These are phyloP conservation scores for Schoenoplectus triqueter DNA, from an alignment of 202 grass and related monocot species.

Conservation along the genomic window DNA sequence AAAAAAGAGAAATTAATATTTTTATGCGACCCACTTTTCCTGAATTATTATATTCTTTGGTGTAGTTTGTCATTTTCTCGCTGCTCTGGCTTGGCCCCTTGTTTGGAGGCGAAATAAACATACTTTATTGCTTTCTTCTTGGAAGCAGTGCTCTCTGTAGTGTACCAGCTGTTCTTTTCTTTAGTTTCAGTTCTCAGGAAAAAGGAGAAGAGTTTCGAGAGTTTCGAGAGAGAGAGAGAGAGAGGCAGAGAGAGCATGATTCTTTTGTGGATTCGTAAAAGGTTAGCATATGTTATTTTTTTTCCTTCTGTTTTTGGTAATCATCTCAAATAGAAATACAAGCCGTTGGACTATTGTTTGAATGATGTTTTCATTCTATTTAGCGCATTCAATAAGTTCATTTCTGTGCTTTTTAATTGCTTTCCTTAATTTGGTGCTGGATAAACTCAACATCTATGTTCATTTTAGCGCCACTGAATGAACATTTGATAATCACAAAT, in stretches of 20 bases:
- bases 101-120: conserved; percentile 20
- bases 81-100: conserved; percentile 37
- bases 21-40: conserved; percentile 23
- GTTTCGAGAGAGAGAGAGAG: background rate
- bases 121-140: conserved; percentile 35
- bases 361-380: background rate
- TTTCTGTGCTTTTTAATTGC: background rate
- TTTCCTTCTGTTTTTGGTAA: background rate
- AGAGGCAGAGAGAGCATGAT: background rate
- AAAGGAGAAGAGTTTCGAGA: conserved; percentile 6
- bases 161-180: conserved; percentile 31
- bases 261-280: conserved; percentile 12
- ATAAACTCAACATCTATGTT: background rate
- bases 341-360: background rate
- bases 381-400: too few species aligned
- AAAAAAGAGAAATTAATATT: background rate
- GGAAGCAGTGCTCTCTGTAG: conserved; percentile 20
- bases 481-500: conserved; percentile 14
- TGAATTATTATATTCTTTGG: conserved; percentile 16
- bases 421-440: background rate
- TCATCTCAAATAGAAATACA: background rate
- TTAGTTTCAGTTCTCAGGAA: conserved; percentile 22
- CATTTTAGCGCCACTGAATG: conserved; percentile 1
- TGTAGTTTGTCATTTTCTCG: conserved; percentile 32
- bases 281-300: conserved; percentile 8